phyloP scores from a whole-genome alignment of 768 basidiomycete genomes.

The Gymnopilus junonius region DNA sequence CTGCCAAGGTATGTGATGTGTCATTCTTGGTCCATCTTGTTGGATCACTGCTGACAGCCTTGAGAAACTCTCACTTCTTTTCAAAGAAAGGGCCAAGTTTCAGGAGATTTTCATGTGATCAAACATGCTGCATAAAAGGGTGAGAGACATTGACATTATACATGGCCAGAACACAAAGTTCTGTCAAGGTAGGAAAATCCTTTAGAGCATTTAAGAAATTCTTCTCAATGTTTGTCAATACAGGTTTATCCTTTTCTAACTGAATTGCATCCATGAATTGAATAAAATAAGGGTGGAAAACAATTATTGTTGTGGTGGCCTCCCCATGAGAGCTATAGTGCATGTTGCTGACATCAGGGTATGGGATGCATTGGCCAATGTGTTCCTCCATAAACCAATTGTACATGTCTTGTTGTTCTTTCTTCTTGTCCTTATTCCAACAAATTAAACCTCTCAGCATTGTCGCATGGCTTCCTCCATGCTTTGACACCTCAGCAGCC shows the following conservation, averaged over 20 bases:
- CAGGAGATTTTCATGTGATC: conserved; percentile 25
- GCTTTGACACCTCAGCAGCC: background rate
- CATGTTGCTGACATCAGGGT: conserved; percentile 41
- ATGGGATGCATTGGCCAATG: no score
- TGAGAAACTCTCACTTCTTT: conserved; percentile 17
- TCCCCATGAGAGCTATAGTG: conserved; percentile 36
- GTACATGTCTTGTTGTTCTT: conserved; percentile 35
- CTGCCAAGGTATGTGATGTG: conserved; percentile 4
- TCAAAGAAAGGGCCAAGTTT: conserved; percentile 28
- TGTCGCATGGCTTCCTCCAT: conserved; percentile 1
- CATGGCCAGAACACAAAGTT: conserved; percentile 29
- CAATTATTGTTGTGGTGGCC: conserved; percentile 29
- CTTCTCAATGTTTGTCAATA: conserved; percentile 33
- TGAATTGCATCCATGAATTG: conserved; percentile 29
- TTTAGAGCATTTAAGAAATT: conserved; percentile 31
- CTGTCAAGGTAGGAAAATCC: conserved; percentile 29
- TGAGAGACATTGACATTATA: conserved; percentile 26
- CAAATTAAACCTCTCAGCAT: conserved; percentile 23
- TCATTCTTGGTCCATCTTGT: conserved; percentile 20
- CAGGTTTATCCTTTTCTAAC: background rate
- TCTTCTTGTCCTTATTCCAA: conserved; percentile 39
- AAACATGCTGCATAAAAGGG: conserved; percentile 32
- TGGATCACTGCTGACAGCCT: conserved; percentile 21
- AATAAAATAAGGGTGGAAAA: conserved; percentile 24
- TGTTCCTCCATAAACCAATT: conserved; percentile 29